Percentiles rank a stretch among this genome's conserved stretches.
phyloP scores from a whole-genome alignment of 2,329 filamentous ascomycete species.

The Scytalidium lignicola region DNA sequence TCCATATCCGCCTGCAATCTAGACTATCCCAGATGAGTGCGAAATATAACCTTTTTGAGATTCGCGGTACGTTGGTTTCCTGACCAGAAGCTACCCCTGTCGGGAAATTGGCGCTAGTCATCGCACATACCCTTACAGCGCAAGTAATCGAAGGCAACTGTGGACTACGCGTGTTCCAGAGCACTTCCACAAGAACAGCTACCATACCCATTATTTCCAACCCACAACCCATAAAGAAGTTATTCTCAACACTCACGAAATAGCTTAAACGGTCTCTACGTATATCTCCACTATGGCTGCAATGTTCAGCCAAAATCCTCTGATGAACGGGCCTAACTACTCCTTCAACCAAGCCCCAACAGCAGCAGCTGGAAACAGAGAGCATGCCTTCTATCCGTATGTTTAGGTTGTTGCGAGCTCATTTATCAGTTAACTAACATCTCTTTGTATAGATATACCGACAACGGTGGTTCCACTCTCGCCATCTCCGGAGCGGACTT shows the following conservation, averaged over 20 bases:
- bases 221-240: neutral
- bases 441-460: constrained; percentile 80
- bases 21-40: neutral
- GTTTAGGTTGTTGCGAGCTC: constrained; percentile 25
- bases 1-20: constrained; percentile 13
- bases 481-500: constrained; percentile 93
- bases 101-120: constrained; percentile 13
- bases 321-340: constrained; percentile 66
- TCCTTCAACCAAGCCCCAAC: constrained; percentile 59
- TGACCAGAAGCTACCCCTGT: constrained; percentile 22
- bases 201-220: constrained; percentile 2
- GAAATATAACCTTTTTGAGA: too few species aligned
- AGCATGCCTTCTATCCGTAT: constrained; percentile 93
- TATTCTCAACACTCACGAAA: neutral
- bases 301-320: constrained; percentile 66
- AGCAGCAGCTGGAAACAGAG: constrained; percentile 47
- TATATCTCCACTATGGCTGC: constrained; percentile 43
- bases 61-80: too few species aligned
- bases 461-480: constrained; percentile 95
- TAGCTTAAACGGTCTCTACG: neutral
- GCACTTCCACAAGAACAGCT: neutral
- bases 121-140: neutral
- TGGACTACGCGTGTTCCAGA: neutral
- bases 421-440: constrained; percentile 6
- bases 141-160: neutral